phyloP scores from a whole-genome alignment of 371 early-diverging fungal genomes.

The Apophysomyces trapeziformis region DNA sequence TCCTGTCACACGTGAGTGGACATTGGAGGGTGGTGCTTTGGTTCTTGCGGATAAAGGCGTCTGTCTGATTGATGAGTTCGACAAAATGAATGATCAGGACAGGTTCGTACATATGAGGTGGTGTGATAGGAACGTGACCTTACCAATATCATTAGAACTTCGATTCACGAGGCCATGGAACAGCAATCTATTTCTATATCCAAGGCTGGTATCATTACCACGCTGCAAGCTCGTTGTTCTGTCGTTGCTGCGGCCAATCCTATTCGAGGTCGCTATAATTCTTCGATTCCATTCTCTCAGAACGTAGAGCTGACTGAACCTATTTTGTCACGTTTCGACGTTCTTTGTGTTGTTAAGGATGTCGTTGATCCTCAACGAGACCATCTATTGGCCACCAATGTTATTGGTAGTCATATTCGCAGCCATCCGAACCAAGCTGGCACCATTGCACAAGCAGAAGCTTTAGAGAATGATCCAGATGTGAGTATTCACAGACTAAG shows the following conservation, averaged over 20 bases:
- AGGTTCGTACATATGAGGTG: constrained; percentile 38
- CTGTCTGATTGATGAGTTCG: constrained; percentile 99
- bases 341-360: constrained; percentile 99
- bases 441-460: constrained; percentile 43
- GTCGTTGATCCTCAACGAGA: constrained; percentile 88
- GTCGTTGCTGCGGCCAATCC: constrained; percentile 99
- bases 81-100: constrained; percentile 99
- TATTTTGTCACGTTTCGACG: constrained; percentile 99
- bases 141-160: constrained; percentile 33
- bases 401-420: constrained; percentile 90
- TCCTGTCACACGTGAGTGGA: constrained; percentile 98
- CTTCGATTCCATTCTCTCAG: constrained; percentile 93
- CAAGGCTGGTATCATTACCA: constrained; percentile 97
- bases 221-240: constrained; percentile 95
- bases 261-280: constrained; percentile 96
- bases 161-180: constrained; percentile 99
- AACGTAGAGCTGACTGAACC: constrained; percentile 99
- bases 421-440: constrained; percentile 77
- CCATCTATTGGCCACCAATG: constrained; percentile 93
- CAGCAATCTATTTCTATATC: constrained; percentile 99
- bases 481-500: constrained; percentile 23
- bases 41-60: constrained; percentile 99
- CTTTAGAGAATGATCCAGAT: constrained; percentile 50
- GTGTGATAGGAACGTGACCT: not conserved
- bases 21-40: constrained; percentile 99